Evolutionary conservation across 129 eudicot species (phyloP).

Genomic region (Helichrysum umbraculigerum): DNA sequence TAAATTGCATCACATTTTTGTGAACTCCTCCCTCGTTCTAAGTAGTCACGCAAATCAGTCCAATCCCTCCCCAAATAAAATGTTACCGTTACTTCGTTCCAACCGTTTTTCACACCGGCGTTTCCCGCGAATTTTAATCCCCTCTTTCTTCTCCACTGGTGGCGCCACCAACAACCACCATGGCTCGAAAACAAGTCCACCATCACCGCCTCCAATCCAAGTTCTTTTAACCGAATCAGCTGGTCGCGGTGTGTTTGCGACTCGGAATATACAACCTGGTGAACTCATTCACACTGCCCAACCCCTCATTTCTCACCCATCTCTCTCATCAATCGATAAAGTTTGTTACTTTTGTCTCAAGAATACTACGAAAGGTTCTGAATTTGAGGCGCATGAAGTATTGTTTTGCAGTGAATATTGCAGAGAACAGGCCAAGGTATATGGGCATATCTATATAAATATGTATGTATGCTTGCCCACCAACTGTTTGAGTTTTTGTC

Average conservation of each 20-base stretch:
- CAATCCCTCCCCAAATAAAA: conserved; percentile 18
- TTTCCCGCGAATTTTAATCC: conserved; percentile 12
- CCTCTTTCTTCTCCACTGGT: conserved; percentile 39
- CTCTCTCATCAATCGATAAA: conserved; percentile 43
- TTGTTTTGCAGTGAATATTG: conserved; percentile 73
- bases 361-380: conserved; percentile 5
- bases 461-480: background rate
- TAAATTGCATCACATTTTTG: no score
- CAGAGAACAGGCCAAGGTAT: conserved; percentile 62
- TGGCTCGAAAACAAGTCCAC: conserved; percentile 32
- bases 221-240: conserved; percentile 71
- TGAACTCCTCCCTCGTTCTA: no score
- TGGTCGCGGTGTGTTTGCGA: conserved; percentile 89
- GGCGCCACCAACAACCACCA: conserved; percentile 16
- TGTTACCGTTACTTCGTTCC: conserved; percentile 40
- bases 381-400: conserved; percentile 22
- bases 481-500: conserved; percentile 43
- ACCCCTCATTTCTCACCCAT: conserved; percentile 73
- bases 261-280: conserved; percentile 69
- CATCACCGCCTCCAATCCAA: conserved; percentile 70
- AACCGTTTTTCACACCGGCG: conserved; percentile 36
- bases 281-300: conserved; percentile 84
- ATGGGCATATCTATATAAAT: conserved; percentile 36
- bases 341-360: conserved; percentile 79
- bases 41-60: background rate